A percentile compares a stretch with the other conserved stretches of the same genome.
Conservation (phyloP, 257 asterid genomes). For the Fraxinus americana region DNA sequence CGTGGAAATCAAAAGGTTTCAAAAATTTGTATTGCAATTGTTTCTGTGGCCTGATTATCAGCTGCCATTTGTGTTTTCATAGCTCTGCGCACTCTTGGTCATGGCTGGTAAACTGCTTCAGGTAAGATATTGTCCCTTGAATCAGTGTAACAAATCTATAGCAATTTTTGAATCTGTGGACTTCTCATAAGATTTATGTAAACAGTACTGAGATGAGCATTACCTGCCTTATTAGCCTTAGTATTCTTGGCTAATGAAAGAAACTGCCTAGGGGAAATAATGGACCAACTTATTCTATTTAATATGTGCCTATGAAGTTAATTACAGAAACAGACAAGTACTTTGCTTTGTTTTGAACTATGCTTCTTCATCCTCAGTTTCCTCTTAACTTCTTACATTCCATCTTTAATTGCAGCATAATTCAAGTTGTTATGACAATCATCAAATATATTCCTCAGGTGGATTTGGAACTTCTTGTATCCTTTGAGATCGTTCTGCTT, state of each 20-base stretch:
- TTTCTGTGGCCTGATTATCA: constrained; percentile 57
- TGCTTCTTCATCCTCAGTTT: neutral
- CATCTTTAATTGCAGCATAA: constrained; percentile 52
- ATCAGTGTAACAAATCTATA: neutral
- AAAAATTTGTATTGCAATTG: constrained; percentile 46
- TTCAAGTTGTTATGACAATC: constrained; percentile 87
- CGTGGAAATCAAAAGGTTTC: constrained; percentile 90
- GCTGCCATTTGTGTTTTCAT: constrained; percentile 70
- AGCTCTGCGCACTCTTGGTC: constrained; percentile 82
- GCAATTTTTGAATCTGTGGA: neutral
- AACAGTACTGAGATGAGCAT: neutral
- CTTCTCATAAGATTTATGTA: neutral
- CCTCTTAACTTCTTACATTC: neutral
- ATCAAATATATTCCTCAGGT: constrained; percentile 99
- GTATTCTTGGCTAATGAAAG: neutral
- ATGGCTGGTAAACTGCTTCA: constrained; percentile 89
- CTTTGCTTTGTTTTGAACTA: neutral
- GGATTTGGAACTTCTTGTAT: neutral
- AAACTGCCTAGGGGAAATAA: no score
- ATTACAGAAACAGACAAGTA: neutral
- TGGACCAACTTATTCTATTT: no score
- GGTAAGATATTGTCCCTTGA: constrained; percentile 49
- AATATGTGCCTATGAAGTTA: neutral
- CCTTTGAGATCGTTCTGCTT: neutral
- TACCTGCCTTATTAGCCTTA: neutral